These are phyloP conservation scores for Moricandia arvensis DNA, from an alignment of 345 rosid species.

Conservation along the genomic window DNA sequence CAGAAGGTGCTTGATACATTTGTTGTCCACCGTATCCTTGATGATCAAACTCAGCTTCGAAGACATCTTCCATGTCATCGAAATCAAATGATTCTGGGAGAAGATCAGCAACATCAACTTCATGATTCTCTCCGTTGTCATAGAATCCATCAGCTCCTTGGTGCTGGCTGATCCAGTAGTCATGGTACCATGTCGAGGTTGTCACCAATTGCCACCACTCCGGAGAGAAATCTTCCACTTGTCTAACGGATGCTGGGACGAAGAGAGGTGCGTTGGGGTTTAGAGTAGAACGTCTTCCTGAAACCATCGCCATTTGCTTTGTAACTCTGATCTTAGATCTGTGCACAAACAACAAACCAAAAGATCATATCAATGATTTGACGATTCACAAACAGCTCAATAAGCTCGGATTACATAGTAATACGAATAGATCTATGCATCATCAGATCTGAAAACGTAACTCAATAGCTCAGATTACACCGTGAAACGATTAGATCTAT, in stretches of 20 bases:
- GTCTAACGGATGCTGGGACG: slow-evolving; percentile 75
- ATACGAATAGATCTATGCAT: not conserved
- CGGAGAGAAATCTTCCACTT: slow-evolving; percentile 91
- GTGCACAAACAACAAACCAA: not conserved
- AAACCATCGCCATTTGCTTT: slow-evolving; percentile 66
- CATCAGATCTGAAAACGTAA: not conserved
- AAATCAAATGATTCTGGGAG: slow-evolving; percentile 71
- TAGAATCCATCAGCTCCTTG: slow-evolving; percentile 58
- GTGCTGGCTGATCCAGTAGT: slow-evolving; percentile 81
- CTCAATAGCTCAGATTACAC: too few relatives aligned
- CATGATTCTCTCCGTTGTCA: slow-evolving; percentile 44
- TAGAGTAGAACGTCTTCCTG: slow-evolving; percentile 68
- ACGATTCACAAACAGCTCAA: not conserved
- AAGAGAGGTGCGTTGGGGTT: slow-evolving; percentile 87
- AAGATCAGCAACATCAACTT: slow-evolving; percentile 47
- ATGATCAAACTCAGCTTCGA: slow-evolving; percentile 43
- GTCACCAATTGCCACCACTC: slow-evolving; percentile 94
- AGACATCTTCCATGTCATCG: slow-evolving; percentile 51
- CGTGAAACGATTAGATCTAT: not conserved
- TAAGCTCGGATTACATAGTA: not conserved
- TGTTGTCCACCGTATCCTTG: slow-evolving; percentile 12
- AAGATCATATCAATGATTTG: not conserved
- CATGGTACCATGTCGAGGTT: slow-evolving; percentile 70
- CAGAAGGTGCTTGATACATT: slow-evolving; percentile 28
- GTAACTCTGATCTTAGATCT: slow-evolving; percentile 22